These are phyloP conservation scores for Cryphonectria naterciae DNA, from an alignment of 2,329 filamentous ascomycete genomes.

Conservation along the genomic window DNA sequence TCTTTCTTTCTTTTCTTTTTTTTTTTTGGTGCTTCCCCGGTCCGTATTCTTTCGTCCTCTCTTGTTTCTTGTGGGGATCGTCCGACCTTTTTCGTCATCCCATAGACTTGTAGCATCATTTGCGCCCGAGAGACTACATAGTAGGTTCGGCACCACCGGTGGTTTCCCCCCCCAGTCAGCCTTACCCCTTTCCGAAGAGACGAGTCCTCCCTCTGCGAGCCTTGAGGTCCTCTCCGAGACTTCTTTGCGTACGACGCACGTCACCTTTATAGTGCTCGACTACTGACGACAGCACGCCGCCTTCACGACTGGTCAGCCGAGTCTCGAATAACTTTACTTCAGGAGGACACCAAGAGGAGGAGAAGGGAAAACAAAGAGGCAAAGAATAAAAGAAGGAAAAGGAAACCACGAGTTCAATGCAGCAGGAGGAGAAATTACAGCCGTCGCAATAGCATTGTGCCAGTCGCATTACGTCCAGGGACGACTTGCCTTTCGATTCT, in stretches of 20 bases:
- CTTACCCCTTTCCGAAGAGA: slow-evolving; percentile 8
- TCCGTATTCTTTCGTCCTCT: slow-evolving; percentile 3
- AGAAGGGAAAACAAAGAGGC: neutral
- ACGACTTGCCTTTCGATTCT: slow-evolving; percentile 28
- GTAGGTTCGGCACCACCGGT: neutral
- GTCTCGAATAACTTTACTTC: neutral
- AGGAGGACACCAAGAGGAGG: neutral
- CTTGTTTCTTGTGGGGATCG: slow-evolving; percentile 2
- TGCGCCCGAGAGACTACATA: neutral
- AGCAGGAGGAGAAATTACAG: slow-evolving; percentile 19
- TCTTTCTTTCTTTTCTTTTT: neutral
- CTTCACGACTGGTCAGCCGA: slow-evolving; percentile 2
- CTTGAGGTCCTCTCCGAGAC: slow-evolving; percentile 7
- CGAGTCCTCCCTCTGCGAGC: slow-evolving; percentile 12
- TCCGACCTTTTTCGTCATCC: slow-evolving; percentile 24
- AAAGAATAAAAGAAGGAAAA: neutral
- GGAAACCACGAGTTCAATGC: slow-evolving; percentile 20
- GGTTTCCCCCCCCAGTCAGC: neutral
- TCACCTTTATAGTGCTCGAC: slow-evolving; percentile 1
- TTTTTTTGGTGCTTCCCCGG: neutral
- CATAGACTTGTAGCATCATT: slow-evolving; percentile 26
- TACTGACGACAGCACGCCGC: slow-evolving; percentile 3
- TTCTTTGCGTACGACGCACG: neutral
- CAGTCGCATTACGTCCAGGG: slow-evolving; percentile 22
- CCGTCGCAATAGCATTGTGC: slow-evolving; percentile 29